Conservation (phyloP, 2,329 filamentous ascomycete species). For the Triangularia verruculosa region DNA sequence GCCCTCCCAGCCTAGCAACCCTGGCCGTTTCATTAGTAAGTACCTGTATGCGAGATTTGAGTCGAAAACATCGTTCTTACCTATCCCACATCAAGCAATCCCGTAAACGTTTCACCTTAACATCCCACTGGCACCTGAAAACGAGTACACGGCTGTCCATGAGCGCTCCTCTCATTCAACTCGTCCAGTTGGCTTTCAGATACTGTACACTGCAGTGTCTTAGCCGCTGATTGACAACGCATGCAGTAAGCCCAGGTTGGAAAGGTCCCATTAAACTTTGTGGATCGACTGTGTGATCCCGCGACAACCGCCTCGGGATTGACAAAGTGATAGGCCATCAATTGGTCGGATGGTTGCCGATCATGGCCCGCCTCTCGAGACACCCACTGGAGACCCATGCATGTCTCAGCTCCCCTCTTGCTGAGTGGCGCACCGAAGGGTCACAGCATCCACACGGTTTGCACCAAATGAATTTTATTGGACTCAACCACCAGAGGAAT, state of each 20-base stretch:
- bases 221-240: background rate
- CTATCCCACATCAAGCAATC: too few species aligned
- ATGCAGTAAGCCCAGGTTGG: background rate
- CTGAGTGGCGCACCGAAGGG: background rate
- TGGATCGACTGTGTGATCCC: background rate
- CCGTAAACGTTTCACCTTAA: too few species aligned
- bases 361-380: slow-evolving; percentile 39
- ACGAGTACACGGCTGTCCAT: too few species aligned
- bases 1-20: too few species aligned
- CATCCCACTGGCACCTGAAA: too few species aligned
- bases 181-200: too few species aligned
- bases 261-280: background rate
- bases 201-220: background rate
- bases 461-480: background rate
- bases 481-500: background rate
- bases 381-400: slow-evolving; percentile 36
- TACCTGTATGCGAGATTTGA: too few species aligned
- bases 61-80: too few species aligned
- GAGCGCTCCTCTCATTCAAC: too few species aligned
- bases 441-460: background rate
- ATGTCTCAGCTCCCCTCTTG: background rate
- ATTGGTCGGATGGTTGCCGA: slow-evolving; percentile 39
- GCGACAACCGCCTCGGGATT: background rate
- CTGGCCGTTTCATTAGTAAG: too few species aligned
- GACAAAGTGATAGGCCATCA: background rate